A percentile compares a stretch with the other conserved stretches of the same genome.
These are phyloP conservation scores for Aspergillus aculeatus DNA, from an alignment of 2,329 filamentous ascomycete genomes.

Conservation along the genomic window DNA sequence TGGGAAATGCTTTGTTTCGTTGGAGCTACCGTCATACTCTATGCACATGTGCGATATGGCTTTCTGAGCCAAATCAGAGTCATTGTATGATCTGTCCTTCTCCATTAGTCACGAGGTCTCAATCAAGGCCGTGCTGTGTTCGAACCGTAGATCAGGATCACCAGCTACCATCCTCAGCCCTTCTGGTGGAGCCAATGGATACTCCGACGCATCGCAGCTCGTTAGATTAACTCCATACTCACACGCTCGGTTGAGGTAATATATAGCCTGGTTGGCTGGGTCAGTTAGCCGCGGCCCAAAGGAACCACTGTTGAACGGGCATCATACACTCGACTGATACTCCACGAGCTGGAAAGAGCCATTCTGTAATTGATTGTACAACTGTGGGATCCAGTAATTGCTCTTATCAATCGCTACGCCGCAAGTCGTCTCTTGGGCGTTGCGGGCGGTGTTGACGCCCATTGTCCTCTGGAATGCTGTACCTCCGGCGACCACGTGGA, in stretches of 20 bases:
- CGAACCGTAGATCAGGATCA: slow-evolving; percentile 18
- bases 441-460: slow-evolving; percentile 57
- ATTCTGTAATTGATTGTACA: slow-evolving; percentile 56
- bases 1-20: slow-evolving; percentile 63
- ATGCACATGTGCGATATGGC: slow-evolving; percentile 61
- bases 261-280: slow-evolving; percentile 17
- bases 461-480: slow-evolving; percentile 65
- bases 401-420: slow-evolving; percentile 66
- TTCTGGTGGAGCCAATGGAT: slow-evolving; percentile 21
- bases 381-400: slow-evolving; percentile 73
- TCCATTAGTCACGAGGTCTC: not conserved
- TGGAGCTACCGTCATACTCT: slow-evolving; percentile 43
- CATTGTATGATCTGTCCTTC: slow-evolving; percentile 18
- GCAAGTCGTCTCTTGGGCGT: slow-evolving; percentile 51
- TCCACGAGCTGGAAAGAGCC: slow-evolving; percentile 20
- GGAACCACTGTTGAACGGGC: not conserved
- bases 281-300: not conserved
- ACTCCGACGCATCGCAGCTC: slow-evolving; percentile 10
- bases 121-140: not conserved
- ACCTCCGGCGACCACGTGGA: slow-evolving; percentile 69
- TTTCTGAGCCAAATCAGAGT: slow-evolving; percentile 30
- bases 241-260: slow-evolving; percentile 24
- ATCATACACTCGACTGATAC: slow-evolving; percentile 18
- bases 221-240: slow-evolving; percentile 15
- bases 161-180: slow-evolving; percentile 26